These are phyloP conservation scores for Phytomonas sp. DNA, from an alignment of 208 protist genomes.

Conservation along the genomic window DNA sequence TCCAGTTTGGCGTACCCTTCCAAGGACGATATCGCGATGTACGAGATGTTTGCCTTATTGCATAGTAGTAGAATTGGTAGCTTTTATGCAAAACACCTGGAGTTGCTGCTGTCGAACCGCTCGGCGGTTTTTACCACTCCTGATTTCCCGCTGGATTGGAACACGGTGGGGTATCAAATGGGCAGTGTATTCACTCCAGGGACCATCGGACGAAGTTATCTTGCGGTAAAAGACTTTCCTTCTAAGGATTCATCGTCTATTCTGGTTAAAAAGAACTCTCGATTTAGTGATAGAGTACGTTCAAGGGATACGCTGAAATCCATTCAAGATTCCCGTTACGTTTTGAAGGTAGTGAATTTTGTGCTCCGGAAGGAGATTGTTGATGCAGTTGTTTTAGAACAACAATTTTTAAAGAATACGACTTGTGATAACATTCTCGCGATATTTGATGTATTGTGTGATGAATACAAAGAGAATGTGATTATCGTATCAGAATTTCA, in stretches of 20 bases:
- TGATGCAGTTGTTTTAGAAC: constrained; percentile 43
- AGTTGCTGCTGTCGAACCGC: constrained; percentile 71
- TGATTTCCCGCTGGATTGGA: constrained; percentile 45
- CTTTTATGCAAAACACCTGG: constrained; percentile 60
- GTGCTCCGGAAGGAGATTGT: constrained; percentile 35
- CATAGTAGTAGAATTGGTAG: constrained; percentile 34
- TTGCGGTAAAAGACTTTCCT: constrained; percentile 15
- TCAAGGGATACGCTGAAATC: constrained; percentile 9
- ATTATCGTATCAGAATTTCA: constrained; percentile 58
- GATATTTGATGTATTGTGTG: constrained; percentile 60
- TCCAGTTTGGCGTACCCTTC: constrained; percentile 1
- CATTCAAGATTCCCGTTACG: neutral
- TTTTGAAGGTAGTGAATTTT: constrained; percentile 75
- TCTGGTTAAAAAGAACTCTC: neutral
- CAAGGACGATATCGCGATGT: constrained; percentile 36
- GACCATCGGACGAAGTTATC: constrained; percentile 67
- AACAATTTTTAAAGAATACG: constrained; percentile 47
- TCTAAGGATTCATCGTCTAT: neutral
- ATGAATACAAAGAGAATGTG: constrained; percentile 68
- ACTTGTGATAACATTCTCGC: constrained; percentile 40
- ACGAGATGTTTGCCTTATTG: constrained; percentile 34
- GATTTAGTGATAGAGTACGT: neutral
- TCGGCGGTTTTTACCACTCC: constrained; percentile 59
- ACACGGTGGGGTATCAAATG: constrained; percentile 44
- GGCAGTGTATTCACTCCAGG: constrained; percentile 37